Conservation (phyloP, 805 yeast species). For the Zygosaccharomyces bisporus region DNA sequence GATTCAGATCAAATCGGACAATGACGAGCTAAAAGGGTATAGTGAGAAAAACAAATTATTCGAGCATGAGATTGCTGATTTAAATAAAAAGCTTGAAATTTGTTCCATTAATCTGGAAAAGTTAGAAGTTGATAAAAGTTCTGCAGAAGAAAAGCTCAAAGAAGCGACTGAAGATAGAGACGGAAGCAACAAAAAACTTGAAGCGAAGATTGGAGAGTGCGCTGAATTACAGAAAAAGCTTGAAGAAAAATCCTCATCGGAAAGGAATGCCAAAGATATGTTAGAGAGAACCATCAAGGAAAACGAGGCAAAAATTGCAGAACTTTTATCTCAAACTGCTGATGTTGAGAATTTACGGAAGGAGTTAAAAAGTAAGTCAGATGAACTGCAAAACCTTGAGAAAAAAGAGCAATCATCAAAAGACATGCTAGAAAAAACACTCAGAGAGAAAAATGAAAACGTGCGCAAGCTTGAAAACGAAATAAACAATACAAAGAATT, state of each 20-base stretch:
- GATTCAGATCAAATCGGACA: background rate
- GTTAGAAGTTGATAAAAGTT: background rate
- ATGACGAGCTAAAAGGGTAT: background rate
- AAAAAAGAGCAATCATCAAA: slow-evolving; percentile 6
- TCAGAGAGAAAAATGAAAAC: background rate
- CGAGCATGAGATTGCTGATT: slow-evolving; percentile 1
- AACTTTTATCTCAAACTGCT: background rate
- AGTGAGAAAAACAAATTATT: background rate
- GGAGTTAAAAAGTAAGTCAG: slow-evolving; percentile 1
- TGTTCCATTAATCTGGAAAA: slow-evolving; percentile 4
- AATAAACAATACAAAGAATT: background rate
- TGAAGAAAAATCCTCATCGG: background rate
- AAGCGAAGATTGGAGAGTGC: background rate
- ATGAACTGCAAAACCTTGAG: slow-evolving; percentile 4
- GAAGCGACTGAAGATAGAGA: slow-evolving; percentile 5
- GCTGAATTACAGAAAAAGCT: slow-evolving; percentile 1
- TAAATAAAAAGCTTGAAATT: slow-evolving; percentile 10
- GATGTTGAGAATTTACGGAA: slow-evolving; percentile 1
- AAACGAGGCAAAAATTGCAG: slow-evolving; percentile 1
- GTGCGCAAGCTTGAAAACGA: background rate
- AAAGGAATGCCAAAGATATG: too few species aligned
- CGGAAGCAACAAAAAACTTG: slow-evolving; percentile 6
- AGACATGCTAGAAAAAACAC: background rate
- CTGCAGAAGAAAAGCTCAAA: slow-evolving; percentile 1
- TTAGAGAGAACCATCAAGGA: slow-evolving; percentile 2